These are phyloP conservation scores for Malus hybrid DNA, from an alignment of 331 rosid species.

Conservation along the genomic window DNA sequence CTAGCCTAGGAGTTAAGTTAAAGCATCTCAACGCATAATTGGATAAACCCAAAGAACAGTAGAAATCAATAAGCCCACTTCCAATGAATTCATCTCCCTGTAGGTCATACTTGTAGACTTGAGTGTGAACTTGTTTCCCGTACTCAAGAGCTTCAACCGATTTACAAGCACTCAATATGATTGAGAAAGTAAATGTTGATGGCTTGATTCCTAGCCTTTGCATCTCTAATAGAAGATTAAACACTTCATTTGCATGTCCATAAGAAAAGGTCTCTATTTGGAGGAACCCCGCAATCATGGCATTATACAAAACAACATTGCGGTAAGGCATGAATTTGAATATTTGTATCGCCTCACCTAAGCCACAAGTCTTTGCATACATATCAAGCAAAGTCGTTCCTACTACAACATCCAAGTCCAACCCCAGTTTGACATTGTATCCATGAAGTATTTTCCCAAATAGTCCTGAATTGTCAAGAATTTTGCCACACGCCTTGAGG, in stretches of 20 bases:
- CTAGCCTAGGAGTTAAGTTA: conserved; percentile 28
- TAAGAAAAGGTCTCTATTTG: conserved; percentile 12
- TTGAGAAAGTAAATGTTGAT: conserved; percentile 52
- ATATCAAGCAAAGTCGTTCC: conserved; percentile 54
- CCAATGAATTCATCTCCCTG: conserved; percentile 50
- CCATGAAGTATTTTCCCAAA: conserved; percentile 44
- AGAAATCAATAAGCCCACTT: conserved; percentile 42
- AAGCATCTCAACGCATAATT: conserved; percentile 43
- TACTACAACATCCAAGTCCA: conserved; percentile 37
- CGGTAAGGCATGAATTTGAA: conserved; percentile 21
- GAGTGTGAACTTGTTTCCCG: conserved; percentile 53
- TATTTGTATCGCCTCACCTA: conserved; percentile 30
- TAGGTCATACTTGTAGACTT: conserved; percentile 37
- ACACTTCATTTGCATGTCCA: conserved; percentile 24
- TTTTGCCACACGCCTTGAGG: conserved; percentile 37
- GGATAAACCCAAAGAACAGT: conserved; percentile 33
- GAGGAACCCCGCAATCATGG: conserved; percentile 47
- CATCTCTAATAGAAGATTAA: conserved; percentile 40
- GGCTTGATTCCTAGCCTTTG: conserved; percentile 37
- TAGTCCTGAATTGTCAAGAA: conserved; percentile 5
- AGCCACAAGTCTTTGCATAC: conserved; percentile 45
- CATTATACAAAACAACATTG: conserved; percentile 42
- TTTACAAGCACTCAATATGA: conserved; percentile 42
- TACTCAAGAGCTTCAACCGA: conserved; percentile 26
- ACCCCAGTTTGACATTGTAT: conserved; percentile 30